Evolutionary conservation across 1,284 basidiomycete species (phyloP).

Genomic region (Sporisorium scitamineum): DNA sequence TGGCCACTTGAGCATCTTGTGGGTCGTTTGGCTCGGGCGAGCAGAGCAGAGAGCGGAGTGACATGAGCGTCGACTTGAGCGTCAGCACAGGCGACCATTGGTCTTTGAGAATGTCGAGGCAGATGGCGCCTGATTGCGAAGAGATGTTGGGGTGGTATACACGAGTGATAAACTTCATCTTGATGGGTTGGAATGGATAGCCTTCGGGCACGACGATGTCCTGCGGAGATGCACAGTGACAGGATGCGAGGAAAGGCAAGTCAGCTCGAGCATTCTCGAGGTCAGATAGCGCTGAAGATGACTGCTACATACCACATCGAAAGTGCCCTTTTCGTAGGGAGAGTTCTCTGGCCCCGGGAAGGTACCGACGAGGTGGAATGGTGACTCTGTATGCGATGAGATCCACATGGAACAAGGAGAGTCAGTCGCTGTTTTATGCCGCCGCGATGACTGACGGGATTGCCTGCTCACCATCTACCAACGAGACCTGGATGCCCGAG

Average conservation of each 20-base stretch:
- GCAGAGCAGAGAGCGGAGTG: conserved; percentile 93
- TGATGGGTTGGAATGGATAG: conserved; percentile 96
- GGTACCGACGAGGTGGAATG: conserved; percentile 55
- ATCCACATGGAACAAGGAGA: background rate
- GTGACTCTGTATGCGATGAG: conserved; percentile 24
- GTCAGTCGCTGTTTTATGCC: background rate
- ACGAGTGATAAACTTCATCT: conserved; percentile 80
- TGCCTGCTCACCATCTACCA: conserved; percentile 75
- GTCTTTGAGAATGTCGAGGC: conserved; percentile 80
- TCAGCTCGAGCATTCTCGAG: background rate
- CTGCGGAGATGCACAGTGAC: conserved; percentile 70
- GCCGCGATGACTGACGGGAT: background rate
- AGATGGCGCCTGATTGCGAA: conserved; percentile 91
- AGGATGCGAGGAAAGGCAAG: background rate
- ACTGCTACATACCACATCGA: conserved; percentile 80
- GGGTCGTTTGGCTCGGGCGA: conserved; percentile 96
- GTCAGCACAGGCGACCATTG: conserved; percentile 74
- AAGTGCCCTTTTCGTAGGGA: conserved; percentile 91
- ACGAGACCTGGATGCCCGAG: conserved; percentile 84
- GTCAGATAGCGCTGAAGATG: background rate
- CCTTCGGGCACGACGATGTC: conserved; percentile 91
- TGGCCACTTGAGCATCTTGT: conserved; percentile 93
- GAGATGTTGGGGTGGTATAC: conserved; percentile 98
- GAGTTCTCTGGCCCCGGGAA: conserved; percentile 75
- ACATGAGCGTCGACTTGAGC: conserved; percentile 95